Percentiles rank a stretch among this genome's conserved stretches.
Conservation (phyloP, 2,329 filamentous ascomycete genomes). For the Aspergillus ruber region DNA sequence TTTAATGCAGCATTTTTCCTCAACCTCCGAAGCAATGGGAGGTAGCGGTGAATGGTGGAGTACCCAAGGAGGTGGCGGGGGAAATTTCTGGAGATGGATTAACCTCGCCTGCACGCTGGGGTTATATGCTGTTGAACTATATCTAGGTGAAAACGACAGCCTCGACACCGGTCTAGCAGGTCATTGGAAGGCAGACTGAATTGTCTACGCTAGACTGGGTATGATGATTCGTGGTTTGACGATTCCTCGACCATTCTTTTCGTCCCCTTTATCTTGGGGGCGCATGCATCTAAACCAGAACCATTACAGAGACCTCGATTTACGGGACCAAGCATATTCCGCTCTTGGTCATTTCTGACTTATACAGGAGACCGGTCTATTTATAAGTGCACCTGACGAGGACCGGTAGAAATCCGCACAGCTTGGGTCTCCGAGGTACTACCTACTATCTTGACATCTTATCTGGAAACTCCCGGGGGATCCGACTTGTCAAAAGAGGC, state of each 20-base stretch:
- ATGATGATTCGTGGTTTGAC: no score
- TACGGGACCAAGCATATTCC: not conserved
- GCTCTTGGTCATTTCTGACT: not conserved
- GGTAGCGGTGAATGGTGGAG: slow-evolving; percentile 73
- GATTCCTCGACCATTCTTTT: not conserved
- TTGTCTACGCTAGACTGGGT: not conserved
- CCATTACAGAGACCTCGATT: not conserved
- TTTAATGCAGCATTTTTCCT: slow-evolving; percentile 89
- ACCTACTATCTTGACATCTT: no score
- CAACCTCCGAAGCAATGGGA: slow-evolving; percentile 54
- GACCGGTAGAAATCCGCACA: not conserved
- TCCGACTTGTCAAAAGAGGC: no score
- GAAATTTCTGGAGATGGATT: slow-evolving; percentile 87
- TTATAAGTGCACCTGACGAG: not conserved
- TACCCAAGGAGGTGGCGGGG: slow-evolving; percentile 72
- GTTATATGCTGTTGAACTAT: slow-evolving; percentile 83
- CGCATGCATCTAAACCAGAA: not conserved
- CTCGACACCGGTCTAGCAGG: slow-evolving; percentile 64
- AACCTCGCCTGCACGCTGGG: slow-evolving; percentile 86
- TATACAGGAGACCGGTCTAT: not conserved
- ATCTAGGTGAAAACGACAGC: slow-evolving; percentile 66
- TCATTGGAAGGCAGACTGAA: slow-evolving; percentile 92
- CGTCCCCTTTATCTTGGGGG: not conserved
- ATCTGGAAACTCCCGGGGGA: no score
- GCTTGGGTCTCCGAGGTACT: no score